A percentile compares a stretch with the other conserved stretches of the same genome.
phyloP scores from a whole-genome alignment of 1,284 basidiomycete genomes.

The Anthracocystis setariae region DNA sequence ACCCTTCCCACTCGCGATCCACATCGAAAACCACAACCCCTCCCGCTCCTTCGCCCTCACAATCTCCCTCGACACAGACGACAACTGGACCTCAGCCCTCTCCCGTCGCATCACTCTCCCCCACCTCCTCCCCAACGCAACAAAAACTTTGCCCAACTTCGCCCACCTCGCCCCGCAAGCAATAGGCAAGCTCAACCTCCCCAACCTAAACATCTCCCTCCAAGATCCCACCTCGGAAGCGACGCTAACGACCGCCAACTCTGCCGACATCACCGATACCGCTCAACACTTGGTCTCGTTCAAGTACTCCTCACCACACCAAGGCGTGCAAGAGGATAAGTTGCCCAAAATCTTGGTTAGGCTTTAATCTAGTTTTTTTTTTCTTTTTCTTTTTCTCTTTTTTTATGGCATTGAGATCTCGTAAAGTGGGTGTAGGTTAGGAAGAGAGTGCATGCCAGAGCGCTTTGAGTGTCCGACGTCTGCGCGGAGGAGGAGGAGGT shows the following conservation, averaged over 20 bases:
- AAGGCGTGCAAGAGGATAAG: not conserved
- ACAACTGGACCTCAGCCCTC: conserved; percentile 27
- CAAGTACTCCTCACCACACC: too few species aligned
- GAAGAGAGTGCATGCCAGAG: not conserved
- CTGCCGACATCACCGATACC: too few species aligned
- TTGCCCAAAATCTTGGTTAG: too few species aligned
- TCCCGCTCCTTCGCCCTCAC: conserved; percentile 5
- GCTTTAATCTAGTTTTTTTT: too few species aligned
- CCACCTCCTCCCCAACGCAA: conserved; percentile 9
- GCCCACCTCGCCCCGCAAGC: conserved; percentile 17
- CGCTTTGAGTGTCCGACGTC: not conserved
- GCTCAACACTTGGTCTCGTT: too few species aligned
- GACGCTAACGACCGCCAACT: not conserved
- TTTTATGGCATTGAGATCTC: too few species aligned
- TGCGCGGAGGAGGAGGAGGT: too few species aligned
- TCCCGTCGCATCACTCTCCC: conserved; percentile 24
- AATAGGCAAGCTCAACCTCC: conserved; percentile 6
- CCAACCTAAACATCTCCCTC: conserved; percentile 9
- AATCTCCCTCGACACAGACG: conserved; percentile 28
- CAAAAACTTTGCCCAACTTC: not conserved
- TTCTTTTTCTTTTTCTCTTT: too few species aligned
- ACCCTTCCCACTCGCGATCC: conserved; percentile 5
- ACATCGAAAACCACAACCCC: conserved; percentile 11
- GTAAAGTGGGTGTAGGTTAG: not conserved
- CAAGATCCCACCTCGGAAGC: not conserved